A percentile compares a stretch with the other conserved stretches of the same genome.
These are phyloP conservation scores for Zasmidium citrigriseum DNA, from an alignment of 2,329 filamentous ascomycete genomes.

Conservation along the genomic window DNA sequence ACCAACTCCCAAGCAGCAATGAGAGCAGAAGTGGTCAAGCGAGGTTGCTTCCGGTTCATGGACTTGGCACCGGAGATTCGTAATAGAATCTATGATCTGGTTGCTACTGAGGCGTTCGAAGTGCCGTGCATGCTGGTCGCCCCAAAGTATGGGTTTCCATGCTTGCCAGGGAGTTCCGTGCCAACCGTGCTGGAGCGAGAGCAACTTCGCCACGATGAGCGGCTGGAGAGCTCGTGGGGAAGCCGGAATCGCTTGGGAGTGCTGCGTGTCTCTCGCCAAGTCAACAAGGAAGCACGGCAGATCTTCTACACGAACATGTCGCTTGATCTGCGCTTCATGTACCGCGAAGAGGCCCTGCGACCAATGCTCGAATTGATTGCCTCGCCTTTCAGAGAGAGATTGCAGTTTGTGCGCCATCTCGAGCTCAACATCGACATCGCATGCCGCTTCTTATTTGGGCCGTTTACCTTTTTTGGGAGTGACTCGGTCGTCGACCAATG, in stretches of 20 bases:
- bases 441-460: not conserved
- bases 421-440: not conserved
- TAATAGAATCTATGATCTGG: not conserved
- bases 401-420: not conserved
- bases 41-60: not conserved
- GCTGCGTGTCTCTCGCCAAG: not conserved
- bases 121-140: not conserved
- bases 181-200: too few species aligned
- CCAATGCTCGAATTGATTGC: not conserved
- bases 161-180: too few species aligned
- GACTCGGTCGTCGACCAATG: not conserved
- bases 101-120: not conserved
- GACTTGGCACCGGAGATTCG: not conserved
- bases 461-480: not conserved
- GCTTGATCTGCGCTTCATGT: not conserved
- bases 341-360: not conserved
- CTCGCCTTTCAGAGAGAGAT: not conserved
- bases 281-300: not conserved
- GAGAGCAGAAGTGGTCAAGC: not conserved
- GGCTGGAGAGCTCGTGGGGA: not conserved
- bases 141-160: too few species aligned
- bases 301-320: conserved; percentile 1
- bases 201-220: not conserved
- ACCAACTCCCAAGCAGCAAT: not conserved
- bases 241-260: not conserved